A percentile compares a stretch with the other conserved stretches of the same genome.
phyloP scores from a whole-genome alignment of 768 basidiomycete genomes.

The Neoboletus subvelutipes region DNA sequence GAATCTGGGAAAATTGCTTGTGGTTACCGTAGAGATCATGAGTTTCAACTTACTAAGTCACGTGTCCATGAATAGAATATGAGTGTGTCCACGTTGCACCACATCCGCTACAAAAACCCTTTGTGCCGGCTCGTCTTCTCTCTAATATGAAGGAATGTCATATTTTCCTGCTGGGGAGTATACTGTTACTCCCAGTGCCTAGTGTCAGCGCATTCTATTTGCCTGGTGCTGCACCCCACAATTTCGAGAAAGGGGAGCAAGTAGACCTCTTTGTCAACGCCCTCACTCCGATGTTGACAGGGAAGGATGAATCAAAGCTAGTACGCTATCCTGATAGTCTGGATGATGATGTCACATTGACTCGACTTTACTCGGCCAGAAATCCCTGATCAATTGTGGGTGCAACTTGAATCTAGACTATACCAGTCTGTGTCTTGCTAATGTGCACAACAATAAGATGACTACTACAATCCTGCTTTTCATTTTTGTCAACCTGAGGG shows the following conservation, averaged over 20 bases:
- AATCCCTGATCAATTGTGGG: constrained; percentile 87
- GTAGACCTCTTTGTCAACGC: constrained; percentile 87
- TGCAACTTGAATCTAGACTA: background rate
- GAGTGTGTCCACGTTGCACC: constrained; percentile 7
- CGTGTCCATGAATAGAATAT: constrained; percentile 5
- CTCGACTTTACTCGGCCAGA: constrained; percentile 42
- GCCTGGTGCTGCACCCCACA: constrained; percentile 85
- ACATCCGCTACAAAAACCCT: background rate
- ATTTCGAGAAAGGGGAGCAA: constrained; percentile 70
- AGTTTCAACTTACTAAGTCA: constrained; percentile 13
- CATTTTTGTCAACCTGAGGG: constrained; percentile 81
- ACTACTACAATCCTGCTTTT: constrained; percentile 88
- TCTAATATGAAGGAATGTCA: constrained; percentile 23
- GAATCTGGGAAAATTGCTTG: too few relatives aligned
- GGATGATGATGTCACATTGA: constrained; percentile 6
- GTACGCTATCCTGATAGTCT: constrained; percentile 41
- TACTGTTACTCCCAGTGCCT: constrained; percentile 19
- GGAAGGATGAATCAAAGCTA: constrained; percentile 67
- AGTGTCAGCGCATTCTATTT: constrained; percentile 76
- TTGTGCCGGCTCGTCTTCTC: background rate
- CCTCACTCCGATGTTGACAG: constrained; percentile 79
- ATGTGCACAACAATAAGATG: constrained; percentile 50
- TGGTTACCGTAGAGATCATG: too few relatives aligned
- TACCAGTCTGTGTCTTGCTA: constrained; percentile 1
- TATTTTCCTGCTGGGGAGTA: constrained; percentile 13